These are phyloP conservation scores for Cryphonectria carpinicola DNA, from an alignment of 2,329 filamentous ascomycete species.

Conservation along the genomic window DNA sequence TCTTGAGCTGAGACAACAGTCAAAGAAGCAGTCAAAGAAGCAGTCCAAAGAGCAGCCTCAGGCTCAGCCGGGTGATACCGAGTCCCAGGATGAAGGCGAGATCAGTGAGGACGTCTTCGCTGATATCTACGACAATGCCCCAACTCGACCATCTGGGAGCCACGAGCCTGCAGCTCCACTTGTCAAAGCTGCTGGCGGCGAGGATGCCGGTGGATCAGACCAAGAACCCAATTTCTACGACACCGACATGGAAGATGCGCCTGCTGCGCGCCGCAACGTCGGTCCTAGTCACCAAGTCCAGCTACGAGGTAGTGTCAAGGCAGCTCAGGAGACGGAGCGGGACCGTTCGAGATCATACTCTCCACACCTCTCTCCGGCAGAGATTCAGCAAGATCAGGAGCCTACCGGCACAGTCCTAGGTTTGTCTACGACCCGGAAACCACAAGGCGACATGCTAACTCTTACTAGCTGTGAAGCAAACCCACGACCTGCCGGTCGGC, in stretches of 20 bases:
- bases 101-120: conserved; percentile 71
- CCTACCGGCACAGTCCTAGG: background rate
- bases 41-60: conserved; percentile 16
- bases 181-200: conserved; percentile 7
- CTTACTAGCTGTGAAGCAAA: background rate
- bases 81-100: conserved; percentile 71
- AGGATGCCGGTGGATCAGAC: conserved; percentile 13
- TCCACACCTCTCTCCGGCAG: conserved; percentile 54
- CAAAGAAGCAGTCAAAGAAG: conserved; percentile 9
- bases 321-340: conserved; percentile 39
- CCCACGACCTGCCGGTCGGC: background rate
- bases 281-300: conserved; percentile 22
- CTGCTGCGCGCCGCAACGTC: conserved; percentile 25
- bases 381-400: conserved; percentile 41
- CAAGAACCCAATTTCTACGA: conserved; percentile 36
- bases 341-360: conserved; percentile 59
- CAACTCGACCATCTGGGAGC: conserved; percentile 36
- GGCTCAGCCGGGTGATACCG: conserved; percentile 18
- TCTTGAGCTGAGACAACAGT: conserved; percentile 2
- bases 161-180: conserved; percentile 1
- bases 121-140: conserved; percentile 52
- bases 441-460: conserved; percentile 5
- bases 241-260: conserved; percentile 34
- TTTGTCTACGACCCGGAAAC: background rate
- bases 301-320: conserved; percentile 18